Evolutionary conservation across 176 grass and related monocot genomes (phyloP), one percentile per base, ranked within the genome.

Genomic region (Bonia amplexicaulis): DNA sequence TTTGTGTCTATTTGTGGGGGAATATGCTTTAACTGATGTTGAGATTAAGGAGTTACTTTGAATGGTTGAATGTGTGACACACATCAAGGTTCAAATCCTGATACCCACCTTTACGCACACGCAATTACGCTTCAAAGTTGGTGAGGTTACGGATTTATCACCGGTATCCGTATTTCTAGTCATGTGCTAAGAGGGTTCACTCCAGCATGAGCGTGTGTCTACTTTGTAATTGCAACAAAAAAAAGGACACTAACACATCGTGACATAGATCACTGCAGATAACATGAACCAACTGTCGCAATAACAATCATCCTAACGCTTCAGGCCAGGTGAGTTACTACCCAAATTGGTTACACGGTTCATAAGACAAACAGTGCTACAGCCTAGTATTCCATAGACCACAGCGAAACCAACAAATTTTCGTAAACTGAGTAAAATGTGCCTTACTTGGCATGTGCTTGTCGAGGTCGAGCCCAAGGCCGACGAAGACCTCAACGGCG

Each of bases 381-480:
- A 26, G 12, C 47, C 47, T 15, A 48, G 12, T 11, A 53, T 53
- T 53, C 51, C 6, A 53, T 53, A 53, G 12, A 69, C 14, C 12
- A 22, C 19, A 39, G 26, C 19, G 16, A 40, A 58, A 73, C 27
- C 16, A 71, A 73, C 10, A 31, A 74, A 20, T 52, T 66, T 54
- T 13, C 35, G 8, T 19, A 70, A 48, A 19, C 6, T 23, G 10
- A 71, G 64, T 16, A 42, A 84, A 73, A 75, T 62, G 29, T 44
- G 44, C 19, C 58, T 79, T 79, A 83, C 79, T 42, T 49, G 84
- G 84, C 67, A 90, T 79, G 19, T 79, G 41, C 67, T 59, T 19
- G 11, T 82, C 74, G 22, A 87, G 67, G 12, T 87, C 84, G 47
- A 90, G 79, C 17, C 74, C 84, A 19, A 90, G 79, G 79, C 40